A percentile compares a stretch with the other conserved stretches of the same genome.
phyloP scores from a whole-genome alignment of 208 protist genomes.

The Leishmania aethiopica region DNA sequence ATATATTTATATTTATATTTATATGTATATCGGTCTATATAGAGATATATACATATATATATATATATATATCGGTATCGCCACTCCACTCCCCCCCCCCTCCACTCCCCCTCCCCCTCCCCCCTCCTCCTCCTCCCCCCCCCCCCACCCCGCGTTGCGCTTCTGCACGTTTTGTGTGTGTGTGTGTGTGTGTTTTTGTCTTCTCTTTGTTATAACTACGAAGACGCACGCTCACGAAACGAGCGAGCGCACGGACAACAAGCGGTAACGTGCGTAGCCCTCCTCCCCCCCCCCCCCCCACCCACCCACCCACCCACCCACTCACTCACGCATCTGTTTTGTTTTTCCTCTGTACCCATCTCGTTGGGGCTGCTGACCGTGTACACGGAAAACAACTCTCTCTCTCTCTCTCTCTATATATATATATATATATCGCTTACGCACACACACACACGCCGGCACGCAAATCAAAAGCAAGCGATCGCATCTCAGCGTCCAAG shows the following conservation, averaged over 20 bases:
- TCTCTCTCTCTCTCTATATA: no score
- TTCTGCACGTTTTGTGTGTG: not conserved
- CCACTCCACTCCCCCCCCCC: no score
- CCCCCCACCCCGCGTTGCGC: not conserved
- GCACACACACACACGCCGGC: not conserved
- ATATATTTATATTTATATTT: not conserved
- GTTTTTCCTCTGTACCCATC: not conserved
- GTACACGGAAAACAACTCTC: not conserved
- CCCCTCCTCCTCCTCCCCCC: not conserved
- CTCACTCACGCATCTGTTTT: not conserved
- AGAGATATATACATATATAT: not conserved
- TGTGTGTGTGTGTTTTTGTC: not conserved
- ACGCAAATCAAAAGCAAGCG: not conserved
- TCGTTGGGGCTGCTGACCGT: not conserved
- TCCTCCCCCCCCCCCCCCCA: not conserved
- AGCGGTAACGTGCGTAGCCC: not conserved
- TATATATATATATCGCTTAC: not conserved
- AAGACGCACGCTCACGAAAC: not conserved
- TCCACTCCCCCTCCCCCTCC: not conserved
- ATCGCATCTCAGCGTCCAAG: not conserved
- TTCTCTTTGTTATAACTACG: slow-evolving; percentile 5
- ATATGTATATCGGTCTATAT: no score
- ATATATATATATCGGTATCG: not conserved
- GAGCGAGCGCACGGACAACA: not conserved
- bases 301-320: not conserved